A percentile compares a stretch with the other conserved stretches of the same genome.
phyloP scores from a whole-genome alignment of 2,329 filamentous ascomycete genomes.

The Fusarium cicatricum region DNA sequence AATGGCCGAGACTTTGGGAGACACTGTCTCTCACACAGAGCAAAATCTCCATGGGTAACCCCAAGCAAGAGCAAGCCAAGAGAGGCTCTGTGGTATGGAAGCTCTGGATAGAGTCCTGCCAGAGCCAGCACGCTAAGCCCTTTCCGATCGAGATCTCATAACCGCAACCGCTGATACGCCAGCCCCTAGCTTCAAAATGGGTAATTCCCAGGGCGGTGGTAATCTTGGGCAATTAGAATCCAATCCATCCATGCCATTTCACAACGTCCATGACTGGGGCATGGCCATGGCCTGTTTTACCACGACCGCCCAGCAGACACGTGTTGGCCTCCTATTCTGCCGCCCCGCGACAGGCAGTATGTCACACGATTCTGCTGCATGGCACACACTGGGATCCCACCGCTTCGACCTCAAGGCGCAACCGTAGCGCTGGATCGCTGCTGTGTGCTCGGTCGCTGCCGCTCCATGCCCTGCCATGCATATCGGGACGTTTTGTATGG shows the following conservation, averaged over 20 bases:
- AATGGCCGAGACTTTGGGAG: constrained; percentile 13
- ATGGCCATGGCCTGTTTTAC: constrained; percentile 27
- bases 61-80: constrained; percentile 4
- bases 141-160: constrained; percentile 30
- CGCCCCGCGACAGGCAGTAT: constrained; percentile 14
- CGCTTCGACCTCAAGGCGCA: constrained; percentile 4
- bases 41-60: constrained; percentile 21
- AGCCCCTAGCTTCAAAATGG: constrained; percentile 18
- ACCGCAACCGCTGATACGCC: constrained; percentile 25
- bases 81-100: constrained; percentile 5
- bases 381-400: constrained; percentile 9
- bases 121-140: constrained; percentile 23
- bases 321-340: constrained; percentile 37
- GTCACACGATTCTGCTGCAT: constrained; percentile 33
- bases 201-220: constrained; percentile 35
- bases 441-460: constrained; percentile 10
- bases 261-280: neutral
- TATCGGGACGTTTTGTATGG: constrained; percentile 13
- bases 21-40: constrained; percentile 3
- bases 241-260: neutral
- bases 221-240: constrained; percentile 36
- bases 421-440: constrained; percentile 12
- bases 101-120: constrained; percentile 12
- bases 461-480: constrained; percentile 21
- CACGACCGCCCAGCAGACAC: constrained; percentile 31